Percentiles rank a stretch among this genome's conserved stretches.
Evolutionary conservation across 805 yeast species (phyloP).

Genomic region (Starmerella geochares): DNA sequence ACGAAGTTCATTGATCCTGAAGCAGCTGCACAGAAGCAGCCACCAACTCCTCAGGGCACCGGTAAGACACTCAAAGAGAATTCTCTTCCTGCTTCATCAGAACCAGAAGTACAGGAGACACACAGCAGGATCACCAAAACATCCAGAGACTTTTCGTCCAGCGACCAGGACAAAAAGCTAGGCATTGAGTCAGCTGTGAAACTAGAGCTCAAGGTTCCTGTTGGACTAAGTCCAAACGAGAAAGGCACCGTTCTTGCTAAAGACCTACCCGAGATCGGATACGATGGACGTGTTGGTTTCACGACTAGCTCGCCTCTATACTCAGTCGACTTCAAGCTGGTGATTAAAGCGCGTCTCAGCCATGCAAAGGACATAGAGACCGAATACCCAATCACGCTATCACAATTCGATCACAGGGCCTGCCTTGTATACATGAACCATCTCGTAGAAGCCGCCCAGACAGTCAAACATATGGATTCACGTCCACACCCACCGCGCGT

Average conservation of each 20-base stretch:
- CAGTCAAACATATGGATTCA: conserved; percentile 23
- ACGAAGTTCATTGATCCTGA: conserved; percentile 25
- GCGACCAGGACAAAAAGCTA: conserved; percentile 24
- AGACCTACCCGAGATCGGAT: conserved; percentile 32
- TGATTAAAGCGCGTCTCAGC: conserved; percentile 31
- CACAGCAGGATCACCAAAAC: conserved; percentile 29
- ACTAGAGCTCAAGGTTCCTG: conserved; percentile 29
- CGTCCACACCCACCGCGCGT: conserved; percentile 21
- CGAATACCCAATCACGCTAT: conserved; percentile 30
- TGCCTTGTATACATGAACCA: conserved; percentile 31
- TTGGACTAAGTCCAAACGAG: conserved; percentile 17
- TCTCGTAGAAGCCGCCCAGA: conserved; percentile 30
- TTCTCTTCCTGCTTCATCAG: background rate
- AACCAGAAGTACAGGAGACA: conserved; percentile 29
- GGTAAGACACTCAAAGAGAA: background rate
- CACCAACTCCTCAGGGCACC: background rate
- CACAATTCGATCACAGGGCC: conserved; percentile 33
- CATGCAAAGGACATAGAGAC: conserved; percentile 34
- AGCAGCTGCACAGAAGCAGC: background rate
- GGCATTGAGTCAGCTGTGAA: conserved; percentile 24
- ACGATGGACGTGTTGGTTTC: conserved; percentile 30
- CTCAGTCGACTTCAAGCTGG: conserved; percentile 29
- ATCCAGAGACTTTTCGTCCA: conserved; percentile 24
- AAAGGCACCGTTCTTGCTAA: conserved; percentile 27
- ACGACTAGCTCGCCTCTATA: conserved; percentile 32